Evolutionary conservation across 2,329 filamentous ascomycete genomes (phyloP).

Genomic region (Pseudogymnoascus sp.): DNA sequence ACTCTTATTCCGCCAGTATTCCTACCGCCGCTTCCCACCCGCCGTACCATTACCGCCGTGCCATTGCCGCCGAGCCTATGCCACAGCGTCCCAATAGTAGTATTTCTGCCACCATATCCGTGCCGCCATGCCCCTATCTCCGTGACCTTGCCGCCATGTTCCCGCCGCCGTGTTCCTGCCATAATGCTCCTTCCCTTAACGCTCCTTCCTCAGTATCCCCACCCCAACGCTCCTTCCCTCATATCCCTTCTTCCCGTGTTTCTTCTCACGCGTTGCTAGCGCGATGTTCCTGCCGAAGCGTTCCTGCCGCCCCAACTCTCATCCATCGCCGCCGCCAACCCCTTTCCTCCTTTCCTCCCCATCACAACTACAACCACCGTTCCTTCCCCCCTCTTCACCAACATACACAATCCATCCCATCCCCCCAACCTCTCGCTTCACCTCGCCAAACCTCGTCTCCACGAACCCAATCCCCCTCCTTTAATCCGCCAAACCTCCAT

Average conservation of each 20-base stretch:
- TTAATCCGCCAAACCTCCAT: background rate
- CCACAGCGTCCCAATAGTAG: too few species aligned
- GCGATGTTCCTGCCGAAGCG: background rate
- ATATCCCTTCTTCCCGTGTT: background rate
- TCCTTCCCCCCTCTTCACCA: background rate
- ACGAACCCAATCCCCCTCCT: background rate
- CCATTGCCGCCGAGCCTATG: background rate
- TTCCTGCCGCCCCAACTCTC: background rate
- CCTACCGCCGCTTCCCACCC: background rate
- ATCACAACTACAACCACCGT: background rate
- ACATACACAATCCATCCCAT: background rate
- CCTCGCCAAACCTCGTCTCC: background rate
- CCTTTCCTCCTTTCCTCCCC: background rate
- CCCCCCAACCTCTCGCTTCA: background rate
- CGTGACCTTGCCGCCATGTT: background rate
- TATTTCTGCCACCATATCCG: too few species aligned
- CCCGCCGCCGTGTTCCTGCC: background rate
- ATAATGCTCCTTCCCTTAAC: background rate
- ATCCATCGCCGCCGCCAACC: background rate
- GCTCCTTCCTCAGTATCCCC: background rate
- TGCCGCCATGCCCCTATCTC: background rate
- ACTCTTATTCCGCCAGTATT: background rate
- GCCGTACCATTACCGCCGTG: background rate
- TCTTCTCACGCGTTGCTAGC: background rate
- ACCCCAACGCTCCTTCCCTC: background rate